These are phyloP conservation scores for Fusarium heterosporum DNA, from an alignment of 2,329 filamentous ascomycete species.

Conservation along the genomic window DNA sequence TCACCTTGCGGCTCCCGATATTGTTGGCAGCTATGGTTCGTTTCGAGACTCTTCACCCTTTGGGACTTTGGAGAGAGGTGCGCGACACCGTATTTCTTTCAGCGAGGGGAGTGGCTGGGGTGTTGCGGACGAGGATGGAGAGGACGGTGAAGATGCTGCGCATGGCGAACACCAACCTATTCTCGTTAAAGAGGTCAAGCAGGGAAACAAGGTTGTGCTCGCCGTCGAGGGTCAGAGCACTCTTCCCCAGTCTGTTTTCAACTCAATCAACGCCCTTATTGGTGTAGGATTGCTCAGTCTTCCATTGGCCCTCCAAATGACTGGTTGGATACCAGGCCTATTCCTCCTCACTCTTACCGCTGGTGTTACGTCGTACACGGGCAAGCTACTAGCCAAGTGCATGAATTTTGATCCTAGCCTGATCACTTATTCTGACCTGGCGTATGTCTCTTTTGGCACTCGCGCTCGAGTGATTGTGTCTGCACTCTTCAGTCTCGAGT, in stretches of 20 bases:
- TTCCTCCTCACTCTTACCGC: constrained; percentile 79
- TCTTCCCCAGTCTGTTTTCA: constrained; percentile 94
- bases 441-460: constrained; percentile 88
- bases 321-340: constrained; percentile 88
- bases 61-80: constrained; percentile 60
- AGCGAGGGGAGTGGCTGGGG: constrained; percentile 50
- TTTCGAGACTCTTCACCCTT: constrained; percentile 60
- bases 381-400: constrained; percentile 85
- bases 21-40: constrained; percentile 77
- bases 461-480: constrained; percentile 85
- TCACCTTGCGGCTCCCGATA: constrained; percentile 73
- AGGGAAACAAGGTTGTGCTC: constrained; percentile 86
- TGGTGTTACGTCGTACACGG: constrained; percentile 84
- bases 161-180: constrained; percentile 77
- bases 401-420: constrained; percentile 86
- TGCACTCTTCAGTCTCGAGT: constrained; percentile 86
- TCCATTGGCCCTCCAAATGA: constrained; percentile 87
- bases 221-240: constrained; percentile 94
- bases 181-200: constrained; percentile 88
- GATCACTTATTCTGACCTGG: constrained; percentile 94
- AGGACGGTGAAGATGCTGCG: constrained; percentile 49
- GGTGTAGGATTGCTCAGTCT: constrained; percentile 90
- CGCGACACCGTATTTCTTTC: constrained; percentile 61
- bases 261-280: constrained; percentile 93
- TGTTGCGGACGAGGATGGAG: constrained; percentile 52